These are phyloP conservation scores for Verticillium alfalfae DNA, from an alignment of 2,329 filamentous ascomycete species.

Conservation along the genomic window DNA sequence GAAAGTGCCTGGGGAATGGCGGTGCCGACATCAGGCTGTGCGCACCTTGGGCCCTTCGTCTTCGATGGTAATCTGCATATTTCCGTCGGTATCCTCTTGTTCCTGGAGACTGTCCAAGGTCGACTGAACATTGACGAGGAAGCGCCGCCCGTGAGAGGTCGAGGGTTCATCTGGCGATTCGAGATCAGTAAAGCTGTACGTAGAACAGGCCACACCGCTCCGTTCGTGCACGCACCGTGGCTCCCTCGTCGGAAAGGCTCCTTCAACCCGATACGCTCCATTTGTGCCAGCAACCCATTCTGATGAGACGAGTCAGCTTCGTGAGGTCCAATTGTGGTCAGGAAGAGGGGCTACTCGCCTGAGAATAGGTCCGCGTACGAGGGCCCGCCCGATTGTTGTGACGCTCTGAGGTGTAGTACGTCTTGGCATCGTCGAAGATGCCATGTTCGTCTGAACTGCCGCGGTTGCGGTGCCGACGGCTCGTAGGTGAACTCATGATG, in stretches of 20 bases:
- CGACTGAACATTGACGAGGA: conserved; percentile 79
- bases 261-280: conserved; percentile 44
- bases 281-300: conserved; percentile 49
- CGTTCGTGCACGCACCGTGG: conserved; percentile 39
- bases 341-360: conserved; percentile 27
- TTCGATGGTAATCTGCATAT: conserved; percentile 97
- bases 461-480: conserved; percentile 10
- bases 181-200: neutral
- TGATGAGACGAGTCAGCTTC: conserved; percentile 1
- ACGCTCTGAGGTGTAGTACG: conserved; percentile 53
- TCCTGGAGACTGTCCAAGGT: conserved; percentile 74
- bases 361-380: conserved; percentile 52
- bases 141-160: conserved; percentile 59
- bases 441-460: conserved; percentile 40
- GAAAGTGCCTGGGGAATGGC: conserved; percentile 7
- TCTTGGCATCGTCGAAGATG: conserved; percentile 52
- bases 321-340: conserved; percentile 1
- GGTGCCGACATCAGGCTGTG: neutral
- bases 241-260: conserved; percentile 55
- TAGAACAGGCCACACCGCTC: neutral
- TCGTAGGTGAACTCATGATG: conserved; percentile 12
- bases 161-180: conserved; percentile 61
- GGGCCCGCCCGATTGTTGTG: conserved; percentile 42
- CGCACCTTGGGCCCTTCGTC: conserved; percentile 84
- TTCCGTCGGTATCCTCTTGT: conserved; percentile 88